Evolutionary conservation across 805 yeast genomes (phyloP).

Genomic region (Yarrowia osloensis): DNA sequence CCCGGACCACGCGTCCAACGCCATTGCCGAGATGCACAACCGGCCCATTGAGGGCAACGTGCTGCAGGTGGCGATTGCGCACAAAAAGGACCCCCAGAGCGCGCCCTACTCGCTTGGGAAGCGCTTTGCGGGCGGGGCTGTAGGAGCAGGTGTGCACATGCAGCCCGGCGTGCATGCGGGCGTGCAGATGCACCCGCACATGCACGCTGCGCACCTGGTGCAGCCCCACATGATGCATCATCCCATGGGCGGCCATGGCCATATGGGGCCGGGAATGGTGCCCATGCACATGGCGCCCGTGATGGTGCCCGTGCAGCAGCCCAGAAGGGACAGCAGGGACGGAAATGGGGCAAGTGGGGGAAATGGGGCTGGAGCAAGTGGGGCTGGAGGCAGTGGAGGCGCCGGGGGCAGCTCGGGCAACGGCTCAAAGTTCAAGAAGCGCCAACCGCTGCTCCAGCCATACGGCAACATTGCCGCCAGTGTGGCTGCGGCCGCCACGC

Average conservation of each 20-base stretch:
- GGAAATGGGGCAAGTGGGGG: not conserved
- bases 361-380: not conserved
- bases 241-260: not conserved
- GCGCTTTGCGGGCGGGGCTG: not conserved
- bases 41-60: slow-evolving; percentile 52
- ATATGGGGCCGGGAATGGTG: not conserved
- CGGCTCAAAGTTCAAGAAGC: slow-evolving; percentile 31
- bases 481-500: slow-evolving; percentile 50
- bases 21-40: slow-evolving; percentile 66
- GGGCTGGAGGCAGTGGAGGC: not conserved
- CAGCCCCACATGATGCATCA: not conserved
- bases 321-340: too few relatives aligned
- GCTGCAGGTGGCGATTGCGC: slow-evolving; percentile 74
- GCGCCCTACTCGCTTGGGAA: slow-evolving; percentile 10
- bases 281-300: too few relatives aligned
- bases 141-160: too few relatives aligned
- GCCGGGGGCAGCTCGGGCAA: slow-evolving; percentile 15
- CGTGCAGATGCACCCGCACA: not conserved
- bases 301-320: not conserved
- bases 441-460: slow-evolving; percentile 29
- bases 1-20: slow-evolving; percentile 67
- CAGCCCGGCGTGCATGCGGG: too few relatives aligned
- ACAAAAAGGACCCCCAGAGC: slow-evolving; percentile 48
- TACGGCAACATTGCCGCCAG: slow-evolving; percentile 53
- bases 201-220: not conserved